These are phyloP conservation scores for Fraxinus platypoda DNA, from an alignment of 305 asterid species.

Conservation along the genomic window DNA sequence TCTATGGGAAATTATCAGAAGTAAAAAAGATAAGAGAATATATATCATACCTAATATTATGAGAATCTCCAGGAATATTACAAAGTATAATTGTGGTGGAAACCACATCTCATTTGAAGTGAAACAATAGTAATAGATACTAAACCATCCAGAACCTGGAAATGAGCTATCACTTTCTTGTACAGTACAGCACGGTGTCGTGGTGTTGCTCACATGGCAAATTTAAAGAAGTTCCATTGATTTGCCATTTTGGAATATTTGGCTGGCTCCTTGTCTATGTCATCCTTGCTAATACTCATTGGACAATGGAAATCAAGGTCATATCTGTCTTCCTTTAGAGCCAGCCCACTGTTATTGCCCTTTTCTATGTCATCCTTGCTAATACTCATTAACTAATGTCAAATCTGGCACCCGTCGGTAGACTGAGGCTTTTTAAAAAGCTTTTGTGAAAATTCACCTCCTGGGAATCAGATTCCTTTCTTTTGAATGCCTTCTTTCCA, in stretches of 20 bases:
- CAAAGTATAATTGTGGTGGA: neutral
- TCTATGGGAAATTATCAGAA: neutral
- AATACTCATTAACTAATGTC: constrained; percentile 3
- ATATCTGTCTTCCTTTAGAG: neutral
- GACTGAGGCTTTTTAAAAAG: neutral
- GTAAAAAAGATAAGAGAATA: neutral
- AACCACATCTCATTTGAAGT: constrained; percentile 1
- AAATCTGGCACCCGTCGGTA: neutral
- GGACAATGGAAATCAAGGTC: neutral
- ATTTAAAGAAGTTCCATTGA: neutral
- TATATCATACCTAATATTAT: constrained; percentile 10
- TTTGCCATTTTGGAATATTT: neutral
- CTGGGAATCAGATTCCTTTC: constrained; percentile 62
- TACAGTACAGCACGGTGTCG: neutral
- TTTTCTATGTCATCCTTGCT: constrained; percentile 7
- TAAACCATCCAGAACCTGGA: neutral
- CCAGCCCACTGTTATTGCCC: neutral
- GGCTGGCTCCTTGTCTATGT: neutral
- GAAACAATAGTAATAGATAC: constrained; percentile 1
- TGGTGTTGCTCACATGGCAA: neutral
- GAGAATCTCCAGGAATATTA: neutral
- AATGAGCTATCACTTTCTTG: constrained; percentile 12
- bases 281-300: neutral
- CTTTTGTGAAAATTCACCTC: constrained; percentile 12
- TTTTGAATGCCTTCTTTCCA: constrained; percentile 37